Percentiles rank a stretch among this genome's conserved stretches.
Conservation (phyloP, 2,329 filamentous ascomycete species). For the Epichloe baconii region DNA sequence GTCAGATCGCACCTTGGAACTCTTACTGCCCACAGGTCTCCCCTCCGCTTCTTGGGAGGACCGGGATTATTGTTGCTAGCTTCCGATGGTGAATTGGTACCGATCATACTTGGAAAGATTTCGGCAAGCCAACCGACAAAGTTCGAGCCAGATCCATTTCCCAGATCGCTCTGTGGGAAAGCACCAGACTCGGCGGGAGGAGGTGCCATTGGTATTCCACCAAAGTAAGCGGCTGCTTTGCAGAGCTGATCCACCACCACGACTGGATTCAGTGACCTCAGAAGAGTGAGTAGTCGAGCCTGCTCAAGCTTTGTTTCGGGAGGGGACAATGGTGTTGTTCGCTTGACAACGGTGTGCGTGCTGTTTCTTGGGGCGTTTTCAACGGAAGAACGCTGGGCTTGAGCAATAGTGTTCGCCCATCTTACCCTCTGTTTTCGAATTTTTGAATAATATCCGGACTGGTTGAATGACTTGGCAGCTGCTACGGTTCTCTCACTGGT, state of each 20-base stretch:
- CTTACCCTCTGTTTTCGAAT: conserved; percentile 14
- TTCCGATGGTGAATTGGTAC: neutral
- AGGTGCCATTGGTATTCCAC: conserved; percentile 42
- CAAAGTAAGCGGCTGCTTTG: conserved; percentile 50
- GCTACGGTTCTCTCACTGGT: conserved; percentile 48
- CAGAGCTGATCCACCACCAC: conserved; percentile 49
- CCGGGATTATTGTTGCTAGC: neutral
- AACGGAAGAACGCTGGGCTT: neutral
- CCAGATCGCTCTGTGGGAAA: conserved; percentile 43
- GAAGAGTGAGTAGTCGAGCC: conserved; percentile 42
- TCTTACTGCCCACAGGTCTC: conserved; percentile 41
- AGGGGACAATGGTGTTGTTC: conserved; percentile 14
- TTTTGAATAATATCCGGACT: conserved; percentile 38
- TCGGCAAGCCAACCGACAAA: conserved; percentile 51
- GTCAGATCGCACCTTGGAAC: conserved; percentile 14
- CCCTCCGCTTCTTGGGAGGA: conserved; percentile 31
- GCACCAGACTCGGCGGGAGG: conserved; percentile 32
- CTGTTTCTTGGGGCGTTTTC: neutral
- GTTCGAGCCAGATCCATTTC: conserved; percentile 43
- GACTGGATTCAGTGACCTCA: conserved; percentile 41
- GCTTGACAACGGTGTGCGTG: neutral
- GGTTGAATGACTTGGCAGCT: conserved; percentile 42
- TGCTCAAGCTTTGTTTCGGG: conserved; percentile 46
- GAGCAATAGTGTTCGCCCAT: neutral
- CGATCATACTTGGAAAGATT: conserved; percentile 31